These are phyloP conservation scores for Aspergillus haitiensis DNA, from an alignment of 495 filamentous ascomycete species.

Conservation along the genomic window DNA sequence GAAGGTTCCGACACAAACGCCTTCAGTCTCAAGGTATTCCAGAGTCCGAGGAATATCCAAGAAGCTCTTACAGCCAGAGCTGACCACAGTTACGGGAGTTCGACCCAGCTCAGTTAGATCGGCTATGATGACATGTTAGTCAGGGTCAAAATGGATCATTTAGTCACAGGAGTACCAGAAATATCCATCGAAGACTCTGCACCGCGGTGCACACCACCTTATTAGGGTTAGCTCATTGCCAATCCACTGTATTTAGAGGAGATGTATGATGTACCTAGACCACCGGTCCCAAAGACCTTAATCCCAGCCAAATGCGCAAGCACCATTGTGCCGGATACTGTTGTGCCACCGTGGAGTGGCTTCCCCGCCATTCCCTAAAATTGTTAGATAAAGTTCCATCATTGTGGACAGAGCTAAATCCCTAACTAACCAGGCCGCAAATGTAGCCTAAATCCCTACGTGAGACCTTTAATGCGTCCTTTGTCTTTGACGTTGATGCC, in stretches of 20 bases:
- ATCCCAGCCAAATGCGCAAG: conserved; percentile 87
- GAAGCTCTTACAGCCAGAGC: conserved; percentile 93
- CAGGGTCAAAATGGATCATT: not conserved
- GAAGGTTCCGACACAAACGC: conserved; percentile 84
- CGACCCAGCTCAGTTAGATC: conserved; percentile 94
- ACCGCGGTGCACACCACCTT: conserved; percentile 91
- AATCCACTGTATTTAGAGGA: not conserved
- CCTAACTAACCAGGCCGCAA: conserved; percentile 65
- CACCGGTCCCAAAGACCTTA: conserved; percentile 85
- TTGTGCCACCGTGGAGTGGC: conserved; percentile 82
- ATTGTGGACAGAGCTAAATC: not conserved
- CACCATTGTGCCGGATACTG: conserved; percentile 88
- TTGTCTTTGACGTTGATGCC: conserved; percentile 60
- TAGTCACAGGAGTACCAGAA: conserved; percentile 50
- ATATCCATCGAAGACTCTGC: conserved; percentile 86
- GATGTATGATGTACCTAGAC: conserved; percentile 38
- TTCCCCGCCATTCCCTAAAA: conserved; percentile 61
- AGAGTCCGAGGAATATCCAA: conserved; percentile 87
- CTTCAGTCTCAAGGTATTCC: conserved; percentile 93
- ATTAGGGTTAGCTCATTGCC: conserved; percentile 26
- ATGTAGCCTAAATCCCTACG: conserved; percentile 81
- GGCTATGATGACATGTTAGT: conserved; percentile 43
- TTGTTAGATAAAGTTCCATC: not conserved
- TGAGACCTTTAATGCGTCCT: conserved; percentile 74
- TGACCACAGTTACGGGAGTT: conserved; percentile 84